Percentiles rank a stretch among this genome's conserved stretches.
These are phyloP conservation scores for Anacardium occidentale DNA, from an alignment of 345 rosid species.

Conservation along the genomic window DNA sequence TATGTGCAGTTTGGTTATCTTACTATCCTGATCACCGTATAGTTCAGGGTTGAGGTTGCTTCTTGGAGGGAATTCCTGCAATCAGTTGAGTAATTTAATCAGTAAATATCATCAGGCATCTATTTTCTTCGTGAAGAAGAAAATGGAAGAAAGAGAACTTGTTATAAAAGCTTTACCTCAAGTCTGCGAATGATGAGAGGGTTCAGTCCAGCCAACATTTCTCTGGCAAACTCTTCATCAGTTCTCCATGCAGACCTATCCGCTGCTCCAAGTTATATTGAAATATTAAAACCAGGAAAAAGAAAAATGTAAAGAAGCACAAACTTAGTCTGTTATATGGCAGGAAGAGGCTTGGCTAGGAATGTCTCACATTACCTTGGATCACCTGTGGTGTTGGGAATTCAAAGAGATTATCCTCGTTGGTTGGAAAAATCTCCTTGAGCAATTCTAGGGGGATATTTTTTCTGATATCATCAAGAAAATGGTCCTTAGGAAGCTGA, in stretches of 20 bases:
- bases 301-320: neutral
- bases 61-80: constrained; percentile 69
- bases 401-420: constrained; percentile 42
- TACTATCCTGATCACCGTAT: constrained; percentile 60
- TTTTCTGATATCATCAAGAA: constrained; percentile 34
- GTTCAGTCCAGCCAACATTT: constrained; percentile 80
- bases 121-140: neutral
- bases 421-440: constrained; percentile 54
- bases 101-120: neutral
- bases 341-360: too few relatives aligned
- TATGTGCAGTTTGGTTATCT: constrained; percentile 48
- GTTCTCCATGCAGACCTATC: constrained; percentile 67
- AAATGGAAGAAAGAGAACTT: neutral
- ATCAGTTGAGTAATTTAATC: neutral
- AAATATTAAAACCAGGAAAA: neutral
- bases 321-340: neutral
- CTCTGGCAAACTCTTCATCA: constrained; percentile 76
- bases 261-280: constrained; percentile 35
- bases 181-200: constrained; percentile 60
- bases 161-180: constrained; percentile 31
- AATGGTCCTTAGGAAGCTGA: constrained; percentile 41
- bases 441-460: constrained; percentile 52
- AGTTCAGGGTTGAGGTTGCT: constrained; percentile 58
- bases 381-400: constrained; percentile 75
- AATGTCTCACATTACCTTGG: constrained; percentile 37